Percentiles rank a stretch among this genome's conserved stretches.
These are phyloP conservation scores for Lasiosphaeria miniovina DNA, from an alignment of 495 filamentous ascomycete species.

Conservation along the genomic window DNA sequence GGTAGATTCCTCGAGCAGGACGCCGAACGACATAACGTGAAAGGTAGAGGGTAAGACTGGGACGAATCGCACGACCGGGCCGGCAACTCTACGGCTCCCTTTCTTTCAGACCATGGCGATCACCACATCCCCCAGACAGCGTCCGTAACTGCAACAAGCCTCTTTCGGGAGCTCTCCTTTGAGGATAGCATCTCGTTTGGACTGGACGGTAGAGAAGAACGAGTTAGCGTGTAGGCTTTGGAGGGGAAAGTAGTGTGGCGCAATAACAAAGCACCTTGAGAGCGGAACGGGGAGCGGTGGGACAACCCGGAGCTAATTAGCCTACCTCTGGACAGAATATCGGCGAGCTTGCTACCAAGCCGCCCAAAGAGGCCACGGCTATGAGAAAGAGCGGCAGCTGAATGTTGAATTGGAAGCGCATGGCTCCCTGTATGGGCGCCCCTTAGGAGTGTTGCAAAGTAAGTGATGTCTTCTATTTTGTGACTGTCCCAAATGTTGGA, in stretches of 20 bases:
- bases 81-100: too few relatives aligned
- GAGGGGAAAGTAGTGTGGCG: neutral
- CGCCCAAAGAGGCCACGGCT: constrained; percentile 11
- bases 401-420: constrained; percentile 2
- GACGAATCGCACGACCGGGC: too few relatives aligned
- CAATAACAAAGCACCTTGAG: too few relatives aligned
- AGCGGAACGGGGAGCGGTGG: neutral
- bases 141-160: constrained; percentile 49
- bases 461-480: too few relatives aligned
- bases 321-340: constrained; percentile 39
- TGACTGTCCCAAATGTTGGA: too few relatives aligned
- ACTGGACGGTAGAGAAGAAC: constrained; percentile 35
- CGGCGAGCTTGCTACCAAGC: constrained; percentile 25
- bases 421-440: neutral
- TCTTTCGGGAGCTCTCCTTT: constrained; percentile 42
- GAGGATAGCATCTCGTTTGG: constrained; percentile 46
- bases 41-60: too few relatives aligned
- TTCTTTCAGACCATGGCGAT: constrained; percentile 31
- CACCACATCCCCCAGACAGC: constrained; percentile 46
- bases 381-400: constrained; percentile 15
- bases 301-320: neutral
- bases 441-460: neutral
- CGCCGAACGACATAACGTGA: too few relatives aligned
- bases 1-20: too few relatives aligned
- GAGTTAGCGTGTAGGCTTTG: constrained; percentile 11